A percentile compares a stretch with the other conserved stretches of the same genome.
These are phyloP conservation scores for Agaricus subrufescens DNA, from an alignment of 768 basidiomycete species.

Conservation along the genomic window DNA sequence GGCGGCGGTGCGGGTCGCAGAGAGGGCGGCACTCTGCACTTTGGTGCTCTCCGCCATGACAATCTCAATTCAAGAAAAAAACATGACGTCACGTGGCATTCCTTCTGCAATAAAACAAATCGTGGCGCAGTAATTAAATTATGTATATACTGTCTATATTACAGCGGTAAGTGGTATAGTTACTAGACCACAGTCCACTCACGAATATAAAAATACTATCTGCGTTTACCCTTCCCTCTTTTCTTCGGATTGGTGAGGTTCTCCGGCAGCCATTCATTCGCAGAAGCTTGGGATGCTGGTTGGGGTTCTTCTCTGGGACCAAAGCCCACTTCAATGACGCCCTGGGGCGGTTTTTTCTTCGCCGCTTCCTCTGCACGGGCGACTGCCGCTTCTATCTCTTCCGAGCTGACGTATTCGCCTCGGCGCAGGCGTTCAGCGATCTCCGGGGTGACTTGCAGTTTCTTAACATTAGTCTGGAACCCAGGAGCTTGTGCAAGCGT, in stretches of 20 bases:
- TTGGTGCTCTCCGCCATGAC: constrained; percentile 25
- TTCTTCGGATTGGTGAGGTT: constrained; percentile 39
- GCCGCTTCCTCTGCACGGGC: constrained; percentile 32
- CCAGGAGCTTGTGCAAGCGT: constrained; percentile 37
- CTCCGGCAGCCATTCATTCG: constrained; percentile 51
- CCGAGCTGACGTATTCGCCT: constrained; percentile 49
- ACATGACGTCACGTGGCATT: too few species aligned
- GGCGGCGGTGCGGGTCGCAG: constrained; percentile 57
- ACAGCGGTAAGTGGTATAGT: neutral
- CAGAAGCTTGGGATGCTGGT: constrained; percentile 17
- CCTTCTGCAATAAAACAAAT: too few species aligned
- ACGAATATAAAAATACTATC: constrained; percentile 12
- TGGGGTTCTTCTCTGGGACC: constrained; percentile 13
- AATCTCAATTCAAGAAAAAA: too few species aligned
- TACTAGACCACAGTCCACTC: neutral
- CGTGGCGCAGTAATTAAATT: too few species aligned
- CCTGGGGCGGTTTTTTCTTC: constrained; percentile 12
- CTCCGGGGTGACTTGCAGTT: constrained; percentile 48
- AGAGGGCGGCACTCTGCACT: constrained; percentile 58
- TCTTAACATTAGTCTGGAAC: constrained; percentile 49
- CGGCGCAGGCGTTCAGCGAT: constrained; percentile 47
- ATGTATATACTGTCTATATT: too few species aligned
- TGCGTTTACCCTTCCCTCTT: constrained; percentile 32
- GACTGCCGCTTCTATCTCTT: constrained; percentile 45
- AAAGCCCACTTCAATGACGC: constrained; percentile 20